phyloP scores from a whole-genome alignment of 225 moss, liverwort and hornwort genomes.

The Climacium dendroides region DNA sequence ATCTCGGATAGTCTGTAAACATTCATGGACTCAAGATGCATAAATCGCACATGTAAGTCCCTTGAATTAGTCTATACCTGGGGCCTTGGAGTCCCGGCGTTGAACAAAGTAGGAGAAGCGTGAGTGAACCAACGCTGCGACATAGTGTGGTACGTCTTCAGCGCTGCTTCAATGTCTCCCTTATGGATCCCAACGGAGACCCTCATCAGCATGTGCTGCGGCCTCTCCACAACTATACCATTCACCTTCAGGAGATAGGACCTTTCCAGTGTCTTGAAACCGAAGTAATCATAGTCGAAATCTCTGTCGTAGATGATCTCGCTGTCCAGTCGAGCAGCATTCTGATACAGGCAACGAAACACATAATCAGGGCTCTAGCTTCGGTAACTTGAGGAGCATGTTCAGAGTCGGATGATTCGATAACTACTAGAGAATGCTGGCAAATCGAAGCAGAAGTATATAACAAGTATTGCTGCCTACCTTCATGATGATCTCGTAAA shows the following conservation, averaged over 20 bases:
- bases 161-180: slow-evolving; percentile 34
- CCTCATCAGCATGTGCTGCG: slow-evolving; percentile 96
- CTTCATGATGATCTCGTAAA: slow-evolving; percentile 61
- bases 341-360: not conserved
- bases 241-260: slow-evolving; percentile 82
- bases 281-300: slow-evolving; percentile 92
- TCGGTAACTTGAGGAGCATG: not conserved
- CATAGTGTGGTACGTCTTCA: slow-evolving; percentile 85
- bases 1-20: not conserved
- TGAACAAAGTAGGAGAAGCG: slow-evolving; percentile 84
- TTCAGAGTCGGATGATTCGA: not conserved
- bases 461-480: not conserved
- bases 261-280: slow-evolving; percentile 85
- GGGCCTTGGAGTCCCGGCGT: slow-evolving; percentile 78
- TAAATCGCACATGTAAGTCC: accelerated
- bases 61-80: slow-evolving; percentile 14
- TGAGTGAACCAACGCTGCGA: slow-evolving; percentile 98
- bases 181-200: slow-evolving; percentile 88
- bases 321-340: slow-evolving; percentile 75
- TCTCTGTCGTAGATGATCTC: slow-evolving; percentile 94
- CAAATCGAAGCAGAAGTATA: too few species aligned
- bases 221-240: slow-evolving; percentile 71
- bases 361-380: not conserved
- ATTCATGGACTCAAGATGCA: too few species aligned
- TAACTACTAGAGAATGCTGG: not conserved